Conservation (phyloP, 352 stramenopile genomes). For the Blastocystis sp. region DNA sequence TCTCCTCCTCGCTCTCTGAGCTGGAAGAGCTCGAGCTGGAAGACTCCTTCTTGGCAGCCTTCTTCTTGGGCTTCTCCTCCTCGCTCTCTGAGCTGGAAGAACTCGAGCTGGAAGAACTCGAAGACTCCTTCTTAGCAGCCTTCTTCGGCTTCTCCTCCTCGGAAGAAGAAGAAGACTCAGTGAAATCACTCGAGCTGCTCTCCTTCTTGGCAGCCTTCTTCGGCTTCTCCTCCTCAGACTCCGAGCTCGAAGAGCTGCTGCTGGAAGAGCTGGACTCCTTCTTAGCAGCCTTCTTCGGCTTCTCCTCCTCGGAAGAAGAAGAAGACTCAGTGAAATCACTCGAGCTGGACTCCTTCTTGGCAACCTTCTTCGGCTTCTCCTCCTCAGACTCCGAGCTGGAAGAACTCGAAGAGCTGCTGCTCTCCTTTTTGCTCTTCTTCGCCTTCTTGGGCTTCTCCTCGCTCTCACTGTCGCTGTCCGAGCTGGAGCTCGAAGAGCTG, state of each 20-base stretch:
- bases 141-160: slow-evolving; percentile 46
- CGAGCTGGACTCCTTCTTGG: slow-evolving; percentile 5
- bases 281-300: slow-evolving; percentile 5
- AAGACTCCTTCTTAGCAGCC: slow-evolving; percentile 17
- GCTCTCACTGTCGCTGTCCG: neutral
- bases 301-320: neutral
- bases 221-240: slow-evolving; percentile 31
- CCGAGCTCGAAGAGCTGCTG: neutral
- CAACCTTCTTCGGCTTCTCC: slow-evolving; percentile 38
- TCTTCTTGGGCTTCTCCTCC: slow-evolving; percentile 21
- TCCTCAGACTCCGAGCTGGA: neutral
- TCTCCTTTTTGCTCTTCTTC: neutral
- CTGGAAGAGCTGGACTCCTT: neutral
- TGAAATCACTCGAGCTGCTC: neutral
- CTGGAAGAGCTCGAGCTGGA: neutral
- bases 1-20: slow-evolving; percentile 38
- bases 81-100: neutral
- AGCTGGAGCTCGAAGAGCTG: neutral
- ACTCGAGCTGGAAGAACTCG: neutral
- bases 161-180: slow-evolving; percentile 14
- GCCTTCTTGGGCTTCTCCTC: slow-evolving; percentile 22
- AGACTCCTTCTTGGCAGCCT: slow-evolving; percentile 9
- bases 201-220: slow-evolving; percentile 23
- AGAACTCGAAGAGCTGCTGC: neutral
- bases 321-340: neutral